phyloP scores from a whole-genome alignment of 805 yeast genomes.

The Kuraishia borneana region DNA sequence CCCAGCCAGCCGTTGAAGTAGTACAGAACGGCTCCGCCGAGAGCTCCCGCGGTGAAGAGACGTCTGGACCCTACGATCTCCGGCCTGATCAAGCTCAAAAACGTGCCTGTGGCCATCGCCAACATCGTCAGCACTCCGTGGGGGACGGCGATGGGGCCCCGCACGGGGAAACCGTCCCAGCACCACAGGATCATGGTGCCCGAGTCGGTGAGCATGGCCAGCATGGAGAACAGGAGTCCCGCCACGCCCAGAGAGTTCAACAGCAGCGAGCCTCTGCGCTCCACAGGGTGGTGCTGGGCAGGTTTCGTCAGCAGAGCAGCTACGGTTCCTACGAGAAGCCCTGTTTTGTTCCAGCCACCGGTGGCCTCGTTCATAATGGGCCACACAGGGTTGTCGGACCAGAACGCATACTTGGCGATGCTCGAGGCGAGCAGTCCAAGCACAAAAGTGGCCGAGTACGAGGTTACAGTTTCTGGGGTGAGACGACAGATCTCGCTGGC shows the following conservation, averaged over 20 bases:
- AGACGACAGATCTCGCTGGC: constrained; percentile 33
- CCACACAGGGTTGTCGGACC: constrained; percentile 93
- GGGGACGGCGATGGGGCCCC: constrained; percentile 80
- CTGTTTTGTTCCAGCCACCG: constrained; percentile 78
- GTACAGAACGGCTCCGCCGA: constrained; percentile 42
- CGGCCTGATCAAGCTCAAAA: constrained; percentile 21
- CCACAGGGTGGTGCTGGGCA: constrained; percentile 1
- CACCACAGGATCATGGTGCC: constrained; percentile 84
- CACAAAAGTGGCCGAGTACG: constrained; percentile 45
- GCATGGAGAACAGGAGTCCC: constrained; percentile 56
- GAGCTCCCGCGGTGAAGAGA: constrained; percentile 23
- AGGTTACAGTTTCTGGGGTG: constrained; percentile 11
- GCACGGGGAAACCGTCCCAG: constrained; percentile 92
- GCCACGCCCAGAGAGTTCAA: constrained; percentile 65
- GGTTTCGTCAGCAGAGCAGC: constrained; percentile 51
- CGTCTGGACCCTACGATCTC: background rate
- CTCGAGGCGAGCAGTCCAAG: constrained; percentile 69
- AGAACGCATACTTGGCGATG: constrained; percentile 61
- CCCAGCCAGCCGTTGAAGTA: constrained; percentile 57
- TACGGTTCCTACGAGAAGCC: constrained; percentile 50
- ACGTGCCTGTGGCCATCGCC: constrained; percentile 47
- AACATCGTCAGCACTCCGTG: constrained; percentile 62
- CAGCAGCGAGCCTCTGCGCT: constrained; percentile 22
- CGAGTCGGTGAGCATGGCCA: constrained; percentile 72
- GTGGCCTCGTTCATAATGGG: constrained; percentile 78